Evolutionary conservation across 441 rosid genomes (phyloP), one percentile per base, ranked within the genome.

Genomic region (Gossypium davidsonii): DNA sequence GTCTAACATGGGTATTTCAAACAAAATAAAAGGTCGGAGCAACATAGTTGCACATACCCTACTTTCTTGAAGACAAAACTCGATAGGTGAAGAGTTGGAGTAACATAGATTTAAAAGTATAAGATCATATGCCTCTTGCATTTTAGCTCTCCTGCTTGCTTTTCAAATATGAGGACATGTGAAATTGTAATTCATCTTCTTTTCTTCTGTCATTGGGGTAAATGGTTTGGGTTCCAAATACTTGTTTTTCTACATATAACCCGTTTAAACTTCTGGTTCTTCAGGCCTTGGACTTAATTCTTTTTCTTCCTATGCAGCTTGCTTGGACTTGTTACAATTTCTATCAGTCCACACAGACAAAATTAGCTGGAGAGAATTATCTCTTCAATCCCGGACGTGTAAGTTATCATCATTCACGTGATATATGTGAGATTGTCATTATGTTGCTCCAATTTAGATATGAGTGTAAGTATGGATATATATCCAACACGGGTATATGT

Each of bases 291-390:
- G 7, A 39, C 46, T 39, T 39, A 39, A 39, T 9, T 52, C 18
- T 6, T 58, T 58, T 14, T 23, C 21, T 18, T 59, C n/a, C 46
- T 51, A 1, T 77, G 83, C 86, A 95, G 98, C 99, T 96, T 84
- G 98, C 93, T 26, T 90, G 97, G 97, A 96, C 99, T 3, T 96
- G 99, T 78, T 96, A 93, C 80, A 95, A 91, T 77, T 91, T 95
- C 74, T 93, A 95, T 81, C 93, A 87, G 76, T 86, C 92, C 31
- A 91, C 99, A 49, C 91, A 93, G 37, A 91, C 98, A 77, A 96
- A 93, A 81, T 82, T 96, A 81, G 97, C 99, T 3, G 99, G 98
- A 75, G 99, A 96, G 86, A 96, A 93, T 77, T 96, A 96, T 77
- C 90, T 88, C 85, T 96, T 96, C 82, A 84, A 74, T 75, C 31